Conservation (phyloP, 2,329 filamentous ascomycete species). For the Sclerotiophoma versabilis region DNA sequence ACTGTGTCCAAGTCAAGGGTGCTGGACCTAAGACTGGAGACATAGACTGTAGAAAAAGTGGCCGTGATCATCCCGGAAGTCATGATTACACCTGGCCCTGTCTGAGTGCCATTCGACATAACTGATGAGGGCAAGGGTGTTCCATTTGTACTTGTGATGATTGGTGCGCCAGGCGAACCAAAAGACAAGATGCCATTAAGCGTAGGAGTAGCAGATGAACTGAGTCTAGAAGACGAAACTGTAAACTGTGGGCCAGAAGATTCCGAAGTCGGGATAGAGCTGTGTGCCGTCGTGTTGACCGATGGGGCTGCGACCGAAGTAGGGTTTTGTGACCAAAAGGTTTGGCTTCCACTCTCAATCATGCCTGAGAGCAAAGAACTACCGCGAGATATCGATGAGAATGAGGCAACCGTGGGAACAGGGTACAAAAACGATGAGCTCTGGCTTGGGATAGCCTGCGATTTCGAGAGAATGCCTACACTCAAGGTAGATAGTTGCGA, state of each 20-base stretch:
- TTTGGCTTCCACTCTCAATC: not conserved
- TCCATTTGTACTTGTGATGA: not conserved
- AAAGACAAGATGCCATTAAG: not conserved
- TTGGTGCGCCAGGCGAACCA: not conserved
- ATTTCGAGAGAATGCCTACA: not conserved
- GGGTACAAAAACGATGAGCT: not conserved
- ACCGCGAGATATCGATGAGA: not conserved
- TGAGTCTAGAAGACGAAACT: not conserved
- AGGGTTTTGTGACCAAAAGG: not conserved
- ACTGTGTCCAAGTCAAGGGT: conserved; percentile 3
- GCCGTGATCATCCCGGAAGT: conserved; percentile 1
- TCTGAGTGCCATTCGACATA: not conserved
- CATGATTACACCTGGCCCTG: not conserved
- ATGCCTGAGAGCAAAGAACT: not conserved
- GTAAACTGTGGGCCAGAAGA: not conserved
- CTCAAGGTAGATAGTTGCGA: not conserved
- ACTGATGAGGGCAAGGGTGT: not conserved
- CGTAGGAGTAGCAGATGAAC: not conserved
- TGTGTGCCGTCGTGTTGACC: not conserved
- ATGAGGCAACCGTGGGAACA: not conserved
- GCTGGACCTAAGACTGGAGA: conserved; percentile 1
- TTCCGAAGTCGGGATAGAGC: conserved; percentile 3
- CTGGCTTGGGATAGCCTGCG: not conserved
- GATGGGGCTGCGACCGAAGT: not conserved
- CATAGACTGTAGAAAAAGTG: conserved; percentile 12